phyloP scores from a whole-genome alignment of 352 stramenopile species.

The Phytophthora megakarya region DNA sequence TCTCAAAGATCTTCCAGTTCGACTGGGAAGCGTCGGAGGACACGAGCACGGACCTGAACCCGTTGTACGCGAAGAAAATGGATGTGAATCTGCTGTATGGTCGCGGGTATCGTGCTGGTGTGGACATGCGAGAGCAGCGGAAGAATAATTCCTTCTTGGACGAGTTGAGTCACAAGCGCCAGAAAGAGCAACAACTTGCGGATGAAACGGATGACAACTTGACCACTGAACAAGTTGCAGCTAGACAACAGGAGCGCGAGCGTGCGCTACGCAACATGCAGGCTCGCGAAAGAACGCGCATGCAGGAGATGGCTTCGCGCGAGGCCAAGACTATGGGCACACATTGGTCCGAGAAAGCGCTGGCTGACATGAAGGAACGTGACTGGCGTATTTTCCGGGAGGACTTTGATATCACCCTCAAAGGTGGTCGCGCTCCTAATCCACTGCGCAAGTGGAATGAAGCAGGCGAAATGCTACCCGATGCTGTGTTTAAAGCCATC shows the following conservation, averaged over 20 bases:
- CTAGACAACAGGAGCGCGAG: conserved; percentile 72
- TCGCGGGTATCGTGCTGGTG: conserved; percentile 91
- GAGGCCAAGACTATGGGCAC: conserved; percentile 78
- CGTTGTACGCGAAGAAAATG: conserved; percentile 88
- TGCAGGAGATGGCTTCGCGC: conserved; percentile 68
- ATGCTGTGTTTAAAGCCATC: conserved; percentile 89
- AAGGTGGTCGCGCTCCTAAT: conserved; percentile 86
- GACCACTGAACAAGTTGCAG: conserved; percentile 61
- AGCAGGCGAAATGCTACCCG: conserved; percentile 54
- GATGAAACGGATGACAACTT: conserved; percentile 70
- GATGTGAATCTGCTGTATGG: conserved; percentile 93
- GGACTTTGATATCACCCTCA: conserved; percentile 98
- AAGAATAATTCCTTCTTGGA: conserved; percentile 91
- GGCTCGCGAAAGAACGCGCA: conserved; percentile 55
- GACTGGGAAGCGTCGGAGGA: conserved; percentile 94
- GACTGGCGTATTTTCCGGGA: conserved; percentile 99
- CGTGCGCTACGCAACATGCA: conserved; percentile 77
- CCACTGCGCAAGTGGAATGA: conserved; percentile 95
- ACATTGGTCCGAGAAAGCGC: conserved; percentile 94
- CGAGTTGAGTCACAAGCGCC: conserved; percentile 86
- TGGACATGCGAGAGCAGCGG: conserved; percentile 93
- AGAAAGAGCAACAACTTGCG: conserved; percentile 74
- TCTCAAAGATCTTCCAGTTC: conserved; percentile 94
- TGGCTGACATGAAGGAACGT: conserved; percentile 94
- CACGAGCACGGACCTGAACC: conserved; percentile 91